Evolutionary conservation across 371 early-diverging fungal genomes (phyloP), one percentile per base, ranked within the genome.

Genomic region (Rhizopus arrhizus): DNA sequence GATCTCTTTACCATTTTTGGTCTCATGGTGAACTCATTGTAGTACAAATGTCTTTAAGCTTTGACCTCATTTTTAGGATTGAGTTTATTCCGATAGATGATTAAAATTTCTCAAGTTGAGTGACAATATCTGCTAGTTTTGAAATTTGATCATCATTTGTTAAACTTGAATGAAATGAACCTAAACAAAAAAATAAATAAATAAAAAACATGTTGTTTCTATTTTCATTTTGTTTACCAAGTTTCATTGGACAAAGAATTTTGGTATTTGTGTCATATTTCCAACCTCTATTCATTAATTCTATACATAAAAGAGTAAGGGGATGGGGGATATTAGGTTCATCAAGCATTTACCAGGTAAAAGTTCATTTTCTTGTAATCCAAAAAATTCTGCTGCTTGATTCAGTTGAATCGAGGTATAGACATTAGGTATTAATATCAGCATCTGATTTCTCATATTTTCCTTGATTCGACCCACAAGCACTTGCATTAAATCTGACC

Each of bases 381-480:
- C 74, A 62, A 74, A 74, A 22, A 66, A 74, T 22, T 56, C 13
- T 6, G 53, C 11, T 8, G 64, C 68, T 36, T 69, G 67, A 5
- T 13, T 41, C 9, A 66, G 15, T 33, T 70, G 52, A 31, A 74
- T 74, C 3, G 55, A 55, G 12, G 59, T 61, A 40, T 74, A 74
- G 1, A 66, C 54, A 33, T 61, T 68, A 15, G 68, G 48, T 8
- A 74, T 50, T 2, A 70, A 22, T 10, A 28, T 36, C 15, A 67
- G 47, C 56, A 67, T 49, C 11, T 67, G 35, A 13, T 64, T 47
- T 55, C 63, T 49, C 29, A 36, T 49, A 9, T 61, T 55, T 34
- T 46, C 58, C 53, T 64, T 66, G n/a, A 74, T 61, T 4, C 35
- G 15, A 3, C 11, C 22, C 0, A 56, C 54, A 28, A 70, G 49